phyloP scores from a whole-genome alignment of 805 yeast genomes.

The Suhomyces emberorum region DNA sequence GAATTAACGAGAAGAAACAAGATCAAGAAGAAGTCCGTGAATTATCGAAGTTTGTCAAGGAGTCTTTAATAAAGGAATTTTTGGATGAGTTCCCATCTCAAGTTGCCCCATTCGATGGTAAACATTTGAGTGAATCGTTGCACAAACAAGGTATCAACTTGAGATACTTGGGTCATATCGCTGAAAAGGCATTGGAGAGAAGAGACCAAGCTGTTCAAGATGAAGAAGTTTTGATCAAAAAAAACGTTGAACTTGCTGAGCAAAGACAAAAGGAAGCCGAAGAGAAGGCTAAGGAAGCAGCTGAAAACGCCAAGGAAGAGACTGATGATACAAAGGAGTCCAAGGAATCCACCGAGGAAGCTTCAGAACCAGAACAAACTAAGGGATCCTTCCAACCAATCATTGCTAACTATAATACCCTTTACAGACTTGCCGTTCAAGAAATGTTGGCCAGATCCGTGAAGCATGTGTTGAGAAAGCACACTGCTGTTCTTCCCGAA shows the following conservation, averaged over 20 bases:
- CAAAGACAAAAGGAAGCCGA: slow-evolving; percentile 28
- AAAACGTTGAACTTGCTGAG: slow-evolving; percentile 24
- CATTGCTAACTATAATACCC: slow-evolving; percentile 43
- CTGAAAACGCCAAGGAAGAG: slow-evolving; percentile 14
- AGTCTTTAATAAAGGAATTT: slow-evolving; percentile 59
- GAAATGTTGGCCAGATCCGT: slow-evolving; percentile 80
- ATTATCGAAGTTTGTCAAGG: slow-evolving; percentile 60
- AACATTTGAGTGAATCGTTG: slow-evolving; percentile 61
- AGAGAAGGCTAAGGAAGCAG: slow-evolving; percentile 17
- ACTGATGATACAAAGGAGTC: slow-evolving; percentile 28
- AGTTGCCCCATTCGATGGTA: slow-evolving; percentile 77
- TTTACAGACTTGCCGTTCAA: slow-evolving; percentile 45
- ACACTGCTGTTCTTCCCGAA: slow-evolving; percentile 46
- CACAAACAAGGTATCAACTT: slow-evolving; percentile 85
- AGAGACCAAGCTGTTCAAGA: slow-evolving; percentile 16
- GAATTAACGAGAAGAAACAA: slow-evolving; percentile 36
- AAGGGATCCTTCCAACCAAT: slow-evolving; percentile 42
- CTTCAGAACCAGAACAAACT: slow-evolving; percentile 25
- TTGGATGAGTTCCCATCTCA: slow-evolving; percentile 53
- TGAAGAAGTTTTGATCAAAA: slow-evolving; percentile 16
- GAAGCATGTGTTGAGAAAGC: slow-evolving; percentile 66
- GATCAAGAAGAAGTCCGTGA: slow-evolving; percentile 67
- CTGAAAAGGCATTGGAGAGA: slow-evolving; percentile 28
- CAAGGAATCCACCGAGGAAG: slow-evolving; percentile 22
- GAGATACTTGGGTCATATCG: slow-evolving; percentile 77